Evolutionary conservation across 345 rosid genomes (phyloP), one percentile per base, ranked within the genome.

Genomic region (Firmiana major): DNA sequence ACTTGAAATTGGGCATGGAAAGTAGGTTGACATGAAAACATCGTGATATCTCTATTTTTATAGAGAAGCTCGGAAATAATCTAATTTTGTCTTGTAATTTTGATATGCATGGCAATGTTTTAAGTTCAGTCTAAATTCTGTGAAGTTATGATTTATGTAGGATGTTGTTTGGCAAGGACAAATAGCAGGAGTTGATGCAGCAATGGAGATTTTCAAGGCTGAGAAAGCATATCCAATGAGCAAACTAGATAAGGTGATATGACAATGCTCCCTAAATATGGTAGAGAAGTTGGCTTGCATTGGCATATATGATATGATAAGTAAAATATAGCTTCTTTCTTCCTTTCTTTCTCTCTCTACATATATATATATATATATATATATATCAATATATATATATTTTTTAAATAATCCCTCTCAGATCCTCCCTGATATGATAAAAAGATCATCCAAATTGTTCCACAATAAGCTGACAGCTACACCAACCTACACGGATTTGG

Each of bases 141-240:
- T 62, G 11, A 69, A 38, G 34, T 71, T 38, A 71, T 67, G 9
- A 28, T 66, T 6, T 77, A 34, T 82, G 80, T 84, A 96, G 99
- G 98, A 96, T 77, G 83, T 92, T 67, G 83, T 85, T 75, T 93
- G 99, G 99, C 88, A 92, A 87, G 99, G 99, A 69, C 89, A 82
- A 83, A 85, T 87, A 71, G 99, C 98, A 0, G 99, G 98, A 78
- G 89, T 89, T 73, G 93, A 96, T 85, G 95, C 89, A 66, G 98
- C 97, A n/a, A 62, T 88, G 8, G 90, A 87, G 60, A 86, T 79
- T 36, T 96, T 96, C 83, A 93, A 90, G 80, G 97, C 99, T 71
- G 97, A 93, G 17, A 80, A 85, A 87, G 94, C 97, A 82, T 93
- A 90, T 81, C 94, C 97, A 7, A 79, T 93, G 71, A 91, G 90